Conservation (phyloP, 1,284 basidiomycete genomes). For the Porogramme epimiltina region DNA sequence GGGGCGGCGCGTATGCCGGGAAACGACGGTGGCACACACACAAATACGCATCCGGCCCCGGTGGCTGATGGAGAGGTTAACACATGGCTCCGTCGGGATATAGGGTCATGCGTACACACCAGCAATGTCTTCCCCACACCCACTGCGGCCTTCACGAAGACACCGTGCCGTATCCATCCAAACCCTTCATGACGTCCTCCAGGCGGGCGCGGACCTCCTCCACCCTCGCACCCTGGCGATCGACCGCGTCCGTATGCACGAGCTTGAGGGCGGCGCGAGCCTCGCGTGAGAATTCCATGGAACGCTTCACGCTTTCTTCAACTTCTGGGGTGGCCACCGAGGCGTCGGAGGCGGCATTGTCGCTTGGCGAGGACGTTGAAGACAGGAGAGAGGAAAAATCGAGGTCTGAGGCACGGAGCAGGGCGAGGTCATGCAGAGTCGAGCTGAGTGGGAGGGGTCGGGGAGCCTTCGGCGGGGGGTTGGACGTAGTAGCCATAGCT, state of each 20-base stretch:
- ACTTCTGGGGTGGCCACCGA: conserved; percentile 19
- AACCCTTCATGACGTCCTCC: conserved; percentile 51
- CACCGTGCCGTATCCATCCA: conserved; percentile 26
- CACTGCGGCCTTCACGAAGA: neutral
- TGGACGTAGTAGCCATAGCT: conserved; percentile 7
- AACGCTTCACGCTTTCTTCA: conserved; percentile 46
- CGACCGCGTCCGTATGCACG: conserved; percentile 53
- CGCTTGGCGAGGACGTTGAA: conserved; percentile 15
- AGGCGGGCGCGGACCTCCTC: conserved; percentile 52
- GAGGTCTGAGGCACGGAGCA: conserved; percentile 61
- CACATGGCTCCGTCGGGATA: too few relatives aligned
- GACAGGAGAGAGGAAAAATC: conserved; percentile 50
- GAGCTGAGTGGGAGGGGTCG: conserved; percentile 58
- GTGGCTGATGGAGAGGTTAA: too few relatives aligned
- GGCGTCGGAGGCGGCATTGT: neutral
- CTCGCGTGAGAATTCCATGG: conserved; percentile 49
- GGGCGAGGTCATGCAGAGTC: conserved; percentile 71
- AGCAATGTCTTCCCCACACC: neutral
- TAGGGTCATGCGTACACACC: too few relatives aligned
- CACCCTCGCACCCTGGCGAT: conserved; percentile 49
- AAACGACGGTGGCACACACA: too few relatives aligned
- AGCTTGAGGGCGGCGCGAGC: conserved; percentile 56
- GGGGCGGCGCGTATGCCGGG: too few relatives aligned
- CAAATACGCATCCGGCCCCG: too few relatives aligned
- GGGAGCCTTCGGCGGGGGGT: conserved; percentile 22